Percentiles rank a stretch among this genome's conserved stretches.
Evolutionary conservation across 495 filamentous ascomycete genomes (phyloP).

Genomic region (Hypoxylon cercidicola): DNA sequence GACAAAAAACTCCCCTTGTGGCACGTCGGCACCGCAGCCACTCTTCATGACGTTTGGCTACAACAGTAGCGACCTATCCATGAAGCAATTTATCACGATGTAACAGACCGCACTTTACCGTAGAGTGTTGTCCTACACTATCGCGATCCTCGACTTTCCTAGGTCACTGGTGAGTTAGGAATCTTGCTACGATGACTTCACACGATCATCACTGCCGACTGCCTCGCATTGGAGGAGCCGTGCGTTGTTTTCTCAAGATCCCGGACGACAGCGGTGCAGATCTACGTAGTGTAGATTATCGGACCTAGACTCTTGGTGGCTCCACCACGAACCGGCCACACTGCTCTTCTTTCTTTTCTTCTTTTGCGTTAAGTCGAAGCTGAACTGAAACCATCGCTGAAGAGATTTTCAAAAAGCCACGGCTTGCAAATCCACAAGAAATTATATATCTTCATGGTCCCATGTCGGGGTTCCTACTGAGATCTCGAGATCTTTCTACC

Average conservation of each 20-base stretch:
- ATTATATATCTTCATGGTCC: background rate
- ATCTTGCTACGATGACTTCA: slow-evolving; percentile 31
- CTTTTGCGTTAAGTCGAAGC: background rate
- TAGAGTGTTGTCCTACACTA: slow-evolving; percentile 8
- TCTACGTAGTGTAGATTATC: slow-evolving; percentile 22
- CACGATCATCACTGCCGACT: slow-evolving; percentile 8
- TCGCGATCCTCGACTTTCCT: slow-evolving; percentile 8
- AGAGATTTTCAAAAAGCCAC: too few relatives aligned
- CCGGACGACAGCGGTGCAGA: slow-evolving; percentile 33
- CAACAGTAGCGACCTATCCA: slow-evolving; percentile 12
- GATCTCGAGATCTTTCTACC: slow-evolving; percentile 1
- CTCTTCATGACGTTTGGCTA: slow-evolving; percentile 32
- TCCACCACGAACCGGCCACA: slow-evolving; percentile 31
- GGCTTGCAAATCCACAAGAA: background rate
- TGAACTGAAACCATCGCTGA: background rate
- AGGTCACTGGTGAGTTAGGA: slow-evolving; percentile 13
- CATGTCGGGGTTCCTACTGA: background rate
- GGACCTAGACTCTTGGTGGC: slow-evolving; percentile 25
- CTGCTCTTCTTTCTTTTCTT: background rate
- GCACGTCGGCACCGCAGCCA: slow-evolving; percentile 27
- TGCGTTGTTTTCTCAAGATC: slow-evolving; percentile 36
- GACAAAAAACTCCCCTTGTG: slow-evolving; percentile 15
- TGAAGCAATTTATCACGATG: slow-evolving; percentile 36
- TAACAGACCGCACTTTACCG: slow-evolving; percentile 16
- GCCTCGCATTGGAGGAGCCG: slow-evolving; percentile 4